phyloP scores from a whole-genome alignment of 768 basidiomycete genomes.

The Cystofilobasidium bisporidii region DNA sequence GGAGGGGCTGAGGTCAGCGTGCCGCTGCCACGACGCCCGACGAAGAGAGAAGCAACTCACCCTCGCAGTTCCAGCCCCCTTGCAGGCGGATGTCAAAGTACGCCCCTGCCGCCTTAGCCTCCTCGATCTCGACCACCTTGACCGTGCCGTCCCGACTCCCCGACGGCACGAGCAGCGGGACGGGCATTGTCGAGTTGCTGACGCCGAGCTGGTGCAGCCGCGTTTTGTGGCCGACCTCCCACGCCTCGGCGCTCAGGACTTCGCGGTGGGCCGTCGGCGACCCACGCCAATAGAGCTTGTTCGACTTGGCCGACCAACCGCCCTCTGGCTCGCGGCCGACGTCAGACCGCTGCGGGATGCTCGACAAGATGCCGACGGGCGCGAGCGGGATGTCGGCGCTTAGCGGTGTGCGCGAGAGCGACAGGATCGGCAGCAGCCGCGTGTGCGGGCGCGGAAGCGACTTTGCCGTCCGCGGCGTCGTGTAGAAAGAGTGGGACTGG shows the following conservation, averaged over 20 bases:
- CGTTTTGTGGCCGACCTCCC: constrained; percentile 39
- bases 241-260: constrained; percentile 34
- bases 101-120: constrained; percentile 35
- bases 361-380: constrained; percentile 36
- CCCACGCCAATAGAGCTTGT: constrained; percentile 42
- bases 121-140: constrained; percentile 30
- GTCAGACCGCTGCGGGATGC: constrained; percentile 35
- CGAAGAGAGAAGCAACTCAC: constrained; percentile 14
- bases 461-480: constrained; percentile 35
- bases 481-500: constrained; percentile 40
- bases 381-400: constrained; percentile 41
- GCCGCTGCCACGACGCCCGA: background rate
- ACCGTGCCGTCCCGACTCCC: constrained; percentile 34
- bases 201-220: constrained; percentile 39
- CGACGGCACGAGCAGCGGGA: constrained; percentile 36
- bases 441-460: constrained; percentile 40
- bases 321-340: constrained; percentile 37
- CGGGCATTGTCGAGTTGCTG: constrained; percentile 31
- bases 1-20: background rate
- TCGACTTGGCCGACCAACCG: constrained; percentile 38
- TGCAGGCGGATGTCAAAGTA: constrained; percentile 41
- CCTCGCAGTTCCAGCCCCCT: constrained; percentile 40
- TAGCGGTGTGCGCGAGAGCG: constrained; percentile 38
- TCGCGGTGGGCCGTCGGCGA: constrained; percentile 38
- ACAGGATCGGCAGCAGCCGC: constrained; percentile 39